Evolutionary conservation across 345 rosid genomes (phyloP).

Genomic region (Eucalyptus brandiana): DNA sequence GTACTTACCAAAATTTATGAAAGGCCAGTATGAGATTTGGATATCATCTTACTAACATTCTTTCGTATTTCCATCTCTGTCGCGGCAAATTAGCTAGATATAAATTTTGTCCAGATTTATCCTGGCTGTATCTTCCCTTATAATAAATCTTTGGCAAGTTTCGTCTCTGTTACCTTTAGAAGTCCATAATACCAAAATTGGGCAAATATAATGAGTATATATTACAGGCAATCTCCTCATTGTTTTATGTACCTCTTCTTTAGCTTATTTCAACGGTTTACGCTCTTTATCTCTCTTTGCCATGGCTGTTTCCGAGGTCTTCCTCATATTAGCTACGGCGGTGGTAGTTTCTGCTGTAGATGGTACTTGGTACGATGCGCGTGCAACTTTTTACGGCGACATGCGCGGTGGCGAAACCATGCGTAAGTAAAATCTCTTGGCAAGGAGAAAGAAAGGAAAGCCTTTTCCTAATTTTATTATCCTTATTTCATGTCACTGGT

Average conservation of each 20-base stretch:
- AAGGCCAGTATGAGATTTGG: neutral
- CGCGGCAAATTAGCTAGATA: neutral
- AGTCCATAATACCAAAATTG: neutral
- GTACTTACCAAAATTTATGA: neutral
- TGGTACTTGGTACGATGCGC: neutral
- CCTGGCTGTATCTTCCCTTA: neutral
- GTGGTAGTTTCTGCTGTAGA: neutral
- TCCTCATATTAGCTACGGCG: neutral
- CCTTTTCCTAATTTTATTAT: neutral
- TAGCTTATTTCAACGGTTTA: neutral
- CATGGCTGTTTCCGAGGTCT: neutral
- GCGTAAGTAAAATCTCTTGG: neutral
- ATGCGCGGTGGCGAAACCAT: neutral
- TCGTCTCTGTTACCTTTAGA: neutral
- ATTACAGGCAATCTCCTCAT: neutral
- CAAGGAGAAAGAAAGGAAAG: neutral
- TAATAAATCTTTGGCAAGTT: neutral
- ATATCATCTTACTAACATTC: neutral
- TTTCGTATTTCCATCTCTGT: neutral
- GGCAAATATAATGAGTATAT: neutral
- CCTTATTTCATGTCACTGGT: neutral
- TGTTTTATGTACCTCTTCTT: neutral
- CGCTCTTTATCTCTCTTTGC: neutral
- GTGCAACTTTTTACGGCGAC: neutral
- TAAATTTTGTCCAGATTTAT: neutral